Base-by-base conservation (phyloP, 1,139 yeast genomes). In the Suhomyces chickasaworum region DNA sequence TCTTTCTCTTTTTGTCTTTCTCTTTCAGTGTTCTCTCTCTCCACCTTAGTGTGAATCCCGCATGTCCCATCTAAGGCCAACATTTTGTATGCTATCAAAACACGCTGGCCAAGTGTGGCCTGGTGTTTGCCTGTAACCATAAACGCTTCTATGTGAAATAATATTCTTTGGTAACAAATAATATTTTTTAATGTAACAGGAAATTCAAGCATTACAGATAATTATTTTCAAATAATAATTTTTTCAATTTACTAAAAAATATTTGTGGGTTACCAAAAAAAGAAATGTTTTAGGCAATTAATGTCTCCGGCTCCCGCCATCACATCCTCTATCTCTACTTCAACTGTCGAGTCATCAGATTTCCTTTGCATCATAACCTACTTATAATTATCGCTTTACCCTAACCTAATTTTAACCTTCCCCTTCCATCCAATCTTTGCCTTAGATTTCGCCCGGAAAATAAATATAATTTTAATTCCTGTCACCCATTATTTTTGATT, bases 231-330 rank as follows among this genome's bases (percentile, higher is more conserved):
- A 39, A 29, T 34, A 34, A 35, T 30, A 36, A 41, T 30, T 38
- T 30, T 27, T 36, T 18, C 31, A 30, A 15, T 18, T 27, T 18
- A 16, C 22, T n/a, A 30, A 37, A 38, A 38, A 38, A 38, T 38
- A 38, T 37, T 17, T 22, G 36, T 38, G 29, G 29, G 25, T 17
- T 25, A 18, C 12, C 22, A 37, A 37, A 42, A 42, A 43, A 43
- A 43, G 46, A 43, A 43, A 43, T 39, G 39, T 29, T 43, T 41
- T 38, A 15, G 23, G 27, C 35, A 43, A 35, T 32, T 35, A 33
- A 37, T 33, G 41, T 42, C 41, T 37, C 44, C 37, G 33, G 32
- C 29, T 37, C 30, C 44, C 38, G 30, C 41, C 37, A 35, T 35
- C 37, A 21, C 37, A 22, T 35, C 23, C 15, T 39, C 21, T 39